Evolutionary conservation across 2,329 filamentous ascomycete genomes (phyloP), one percentile per base, ranked within the genome.

Genomic region (Aureobasidium sp.): DNA sequence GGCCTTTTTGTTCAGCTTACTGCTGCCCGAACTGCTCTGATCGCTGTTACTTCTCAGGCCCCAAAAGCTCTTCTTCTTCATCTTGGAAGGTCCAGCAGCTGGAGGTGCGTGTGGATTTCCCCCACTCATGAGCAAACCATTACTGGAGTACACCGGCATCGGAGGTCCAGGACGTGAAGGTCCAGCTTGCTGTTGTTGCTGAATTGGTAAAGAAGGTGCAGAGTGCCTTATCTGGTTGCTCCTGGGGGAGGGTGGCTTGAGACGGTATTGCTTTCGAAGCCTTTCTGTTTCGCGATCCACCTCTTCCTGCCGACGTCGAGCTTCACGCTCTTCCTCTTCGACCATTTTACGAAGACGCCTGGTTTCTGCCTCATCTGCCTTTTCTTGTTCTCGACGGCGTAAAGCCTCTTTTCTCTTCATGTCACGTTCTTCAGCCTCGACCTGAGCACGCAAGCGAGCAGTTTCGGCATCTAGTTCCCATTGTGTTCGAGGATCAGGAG

Each of bases 261-360:
- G 73, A 42, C 86, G 86, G 61, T 88, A 90, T 60, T 84, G 68
- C 59, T 74, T 79, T 19, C 80, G 74, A 6, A 96, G 71, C 0
- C 89, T 78, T 60, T 84, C 84, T 0, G 89, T 95, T 68, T 96
- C 90, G 38, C 81, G 80, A 30, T 95, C 73, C 12, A 77, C 62
- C 51, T 79, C 78, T 1, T 72, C 74, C 57, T 81, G 73, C 55
- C 71, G 74, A 24, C 70, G 67, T 53, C 72, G 76, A 0, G 73
- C 76, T 60, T 86, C 83, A 53, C 75, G 77, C 22, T 85, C 81
- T 63, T 90, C 85, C 38, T 77, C 73, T 44, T 84, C 79, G 4
- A 86, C 74, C 76, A 86, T 84, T 61, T 76, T 78, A 62, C 82
- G 79, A 51, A 86, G 79, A 35, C 80, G 75, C 55, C 73, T 72